These are phyloP conservation scores for Magnaporthiopsis poae DNA, from an alignment of 2,329 filamentous ascomycete genomes.

Conservation along the genomic window DNA sequence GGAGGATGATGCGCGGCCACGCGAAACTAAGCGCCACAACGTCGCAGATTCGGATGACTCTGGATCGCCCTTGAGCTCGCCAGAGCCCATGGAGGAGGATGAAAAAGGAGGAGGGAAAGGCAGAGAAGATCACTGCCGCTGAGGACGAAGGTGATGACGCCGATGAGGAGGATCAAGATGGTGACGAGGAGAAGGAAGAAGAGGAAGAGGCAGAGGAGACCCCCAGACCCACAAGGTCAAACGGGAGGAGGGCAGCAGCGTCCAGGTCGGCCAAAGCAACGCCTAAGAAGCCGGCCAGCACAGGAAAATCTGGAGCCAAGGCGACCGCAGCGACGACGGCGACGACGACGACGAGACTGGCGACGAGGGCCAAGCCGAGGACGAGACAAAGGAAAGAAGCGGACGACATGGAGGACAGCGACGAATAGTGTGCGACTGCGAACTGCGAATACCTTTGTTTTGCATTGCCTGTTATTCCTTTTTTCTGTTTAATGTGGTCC, in stretches of 20 bases:
- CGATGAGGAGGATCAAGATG: neutral
- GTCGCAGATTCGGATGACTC: conserved; percentile 1
- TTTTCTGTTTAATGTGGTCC: neutral
- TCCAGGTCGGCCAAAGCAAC: neutral
- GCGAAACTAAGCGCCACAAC: neutral
- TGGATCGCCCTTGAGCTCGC: conserved; percentile 4
- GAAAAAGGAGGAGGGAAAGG: neutral
- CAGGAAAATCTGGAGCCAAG: neutral
- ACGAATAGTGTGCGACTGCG: conserved; percentile 3
- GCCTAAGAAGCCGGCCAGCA: conserved; percentile 1
- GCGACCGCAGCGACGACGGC: neutral
- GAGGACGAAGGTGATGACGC: neutral
- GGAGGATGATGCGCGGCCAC: conserved; percentile 6
- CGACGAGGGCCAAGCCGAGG: conserved; percentile 7
- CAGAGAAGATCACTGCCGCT: neutral
- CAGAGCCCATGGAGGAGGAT: conserved; percentile 10
- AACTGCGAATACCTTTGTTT: neutral
- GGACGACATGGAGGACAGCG: conserved; percentile 5
- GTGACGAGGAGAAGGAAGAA: conserved; percentile 4
- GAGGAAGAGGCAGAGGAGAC: conserved; percentile 1
- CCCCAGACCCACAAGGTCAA: neutral
- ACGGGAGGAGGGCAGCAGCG: conserved; percentile 3
- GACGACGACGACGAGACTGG: conserved; percentile 1
- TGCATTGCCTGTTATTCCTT: neutral
- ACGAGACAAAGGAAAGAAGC: neutral